These are phyloP conservation scores for Candolleomyces efflorescens DNA, from an alignment of 768 basidiomycete genomes.

Conservation along the genomic window DNA sequence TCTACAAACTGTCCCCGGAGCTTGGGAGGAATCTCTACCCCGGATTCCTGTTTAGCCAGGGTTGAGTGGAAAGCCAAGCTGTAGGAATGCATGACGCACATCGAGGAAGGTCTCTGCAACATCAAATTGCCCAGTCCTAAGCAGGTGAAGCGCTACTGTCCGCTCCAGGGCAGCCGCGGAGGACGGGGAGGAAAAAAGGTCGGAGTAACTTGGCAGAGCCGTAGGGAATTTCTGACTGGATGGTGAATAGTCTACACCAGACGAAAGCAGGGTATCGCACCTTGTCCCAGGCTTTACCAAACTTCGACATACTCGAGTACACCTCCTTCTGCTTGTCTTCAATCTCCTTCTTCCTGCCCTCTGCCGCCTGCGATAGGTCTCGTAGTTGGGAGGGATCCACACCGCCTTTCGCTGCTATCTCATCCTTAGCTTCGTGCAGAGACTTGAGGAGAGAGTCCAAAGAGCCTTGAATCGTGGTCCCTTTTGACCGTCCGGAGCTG, in stretches of 20 bases:
- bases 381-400: slow-evolving; percentile 46
- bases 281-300: slow-evolving; percentile 92
- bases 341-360: slow-evolving; percentile 75
- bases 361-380: slow-evolving; percentile 53
- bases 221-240: slow-evolving; percentile 51
- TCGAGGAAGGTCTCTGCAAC: slow-evolving; percentile 72
- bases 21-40: slow-evolving; percentile 48
- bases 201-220: slow-evolving; percentile 59
- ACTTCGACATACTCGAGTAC: slow-evolving; percentile 67
- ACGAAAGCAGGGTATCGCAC: slow-evolving; percentile 34
- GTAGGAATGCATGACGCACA: slow-evolving; percentile 31
- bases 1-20: slow-evolving; percentile 57
- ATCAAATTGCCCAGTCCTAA: slow-evolving; percentile 78
- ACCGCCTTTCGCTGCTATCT: slow-evolving; percentile 41
- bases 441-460: slow-evolving; percentile 61
- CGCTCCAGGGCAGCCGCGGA: slow-evolving; percentile 61
- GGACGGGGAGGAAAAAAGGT: slow-evolving; percentile 59
- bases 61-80: no score
- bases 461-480: slow-evolving; percentile 50
- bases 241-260: not conserved
- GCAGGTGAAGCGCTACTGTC: slow-evolving; percentile 70
- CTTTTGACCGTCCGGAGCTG: slow-evolving; percentile 50
- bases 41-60: slow-evolving; percentile 54
- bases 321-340: slow-evolving; percentile 89
- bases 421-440: slow-evolving; percentile 52